Evolutionary conservation across 306 rosid species (phyloP).

Genomic region (Alnus rubra): DNA sequence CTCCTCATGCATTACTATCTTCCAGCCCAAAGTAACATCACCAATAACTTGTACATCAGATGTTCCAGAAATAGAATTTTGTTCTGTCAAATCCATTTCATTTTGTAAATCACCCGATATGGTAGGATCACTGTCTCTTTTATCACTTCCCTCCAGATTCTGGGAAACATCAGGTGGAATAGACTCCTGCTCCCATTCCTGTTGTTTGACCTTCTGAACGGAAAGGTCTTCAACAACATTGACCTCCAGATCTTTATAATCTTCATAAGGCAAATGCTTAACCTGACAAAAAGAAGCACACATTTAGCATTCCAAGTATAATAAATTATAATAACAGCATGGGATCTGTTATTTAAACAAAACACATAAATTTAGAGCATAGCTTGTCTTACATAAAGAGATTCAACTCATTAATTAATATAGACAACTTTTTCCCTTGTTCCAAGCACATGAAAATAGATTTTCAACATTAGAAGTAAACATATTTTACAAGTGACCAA

Average conservation of each 20-base stretch:
- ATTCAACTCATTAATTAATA: not conserved
- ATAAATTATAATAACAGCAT: not conserved
- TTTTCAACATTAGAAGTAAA: not conserved
- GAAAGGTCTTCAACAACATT: conserved; percentile 33
- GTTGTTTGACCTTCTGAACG: conserved; percentile 45
- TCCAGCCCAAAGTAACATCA: conserved; percentile 78
- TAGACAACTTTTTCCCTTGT: not conserved
- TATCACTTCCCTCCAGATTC: conserved; percentile 37
- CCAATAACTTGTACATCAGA: conserved; percentile 42
- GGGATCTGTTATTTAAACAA: not conserved
- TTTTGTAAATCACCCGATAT: conserved; percentile 31
- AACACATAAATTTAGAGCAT: not conserved
- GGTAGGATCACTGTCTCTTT: conserved; percentile 38
- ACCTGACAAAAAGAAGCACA: conserved; percentile 45
- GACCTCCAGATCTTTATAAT: conserved; percentile 33
- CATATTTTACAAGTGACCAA: conserved; percentile 8
- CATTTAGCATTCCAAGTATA: conserved; percentile 14
- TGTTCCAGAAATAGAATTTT: conserved; percentile 37
- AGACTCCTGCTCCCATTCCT: conserved; percentile 33
- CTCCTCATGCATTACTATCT: conserved; percentile 93
- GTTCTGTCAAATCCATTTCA: conserved; percentile 45
- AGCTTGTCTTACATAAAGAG: conserved; percentile 18
- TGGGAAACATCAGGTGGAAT: conserved; percentile 35
- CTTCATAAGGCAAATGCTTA: conserved; percentile 40
- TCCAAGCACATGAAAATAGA: not conserved